Evolutionary conservation across 176 grass and related monocot species (phyloP).

Genomic region (Elaeis guineensis): DNA sequence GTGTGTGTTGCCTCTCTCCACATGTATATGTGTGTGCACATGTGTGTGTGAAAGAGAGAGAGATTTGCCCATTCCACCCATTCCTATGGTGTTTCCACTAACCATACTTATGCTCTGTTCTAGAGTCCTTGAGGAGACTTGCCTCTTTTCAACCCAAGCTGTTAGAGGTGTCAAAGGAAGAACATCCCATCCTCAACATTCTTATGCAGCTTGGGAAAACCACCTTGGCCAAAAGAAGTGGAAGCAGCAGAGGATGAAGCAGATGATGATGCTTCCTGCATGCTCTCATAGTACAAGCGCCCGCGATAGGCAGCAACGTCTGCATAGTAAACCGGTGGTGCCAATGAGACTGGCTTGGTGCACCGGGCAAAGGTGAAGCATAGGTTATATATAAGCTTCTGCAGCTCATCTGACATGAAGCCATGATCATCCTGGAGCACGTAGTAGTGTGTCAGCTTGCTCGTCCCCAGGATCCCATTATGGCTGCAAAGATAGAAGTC

Average conservation of each 20-base stretch:
- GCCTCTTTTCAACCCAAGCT: too few relatives aligned
- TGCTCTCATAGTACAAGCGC: slow-evolving; percentile 42
- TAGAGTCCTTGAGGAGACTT: too few relatives aligned
- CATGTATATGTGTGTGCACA: too few relatives aligned
- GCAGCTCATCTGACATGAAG: slow-evolving; percentile 34
- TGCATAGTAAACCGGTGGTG: slow-evolving; percentile 48
- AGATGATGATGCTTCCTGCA: neutral
- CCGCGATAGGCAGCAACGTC: slow-evolving; percentile 47
- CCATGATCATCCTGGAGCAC: slow-evolving; percentile 29
- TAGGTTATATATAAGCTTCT: slow-evolving; percentile 43
- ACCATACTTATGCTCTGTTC: too few relatives aligned
- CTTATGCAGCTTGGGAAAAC: slow-evolving; percentile 22
- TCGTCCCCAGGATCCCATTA: slow-evolving; percentile 37
- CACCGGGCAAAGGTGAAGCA: slow-evolving; percentile 53
- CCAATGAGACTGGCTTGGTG: slow-evolving; percentile 58
- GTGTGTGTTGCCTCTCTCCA: too few relatives aligned
- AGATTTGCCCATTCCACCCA: too few relatives aligned
- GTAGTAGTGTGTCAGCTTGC: slow-evolving; percentile 57
- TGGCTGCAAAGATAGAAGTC: slow-evolving; percentile 70
- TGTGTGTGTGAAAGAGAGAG: too few relatives aligned
- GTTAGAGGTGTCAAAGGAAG: slow-evolving; percentile 29
- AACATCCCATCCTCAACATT: slow-evolving; percentile 38
- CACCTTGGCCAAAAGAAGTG: too few relatives aligned
- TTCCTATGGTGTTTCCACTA: too few relatives aligned
- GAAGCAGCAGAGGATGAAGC: neutral